Percentiles rank a stretch among this genome's conserved stretches.
Conservation (phyloP, 75 land plant species). For the Cupressus sempervirens region DNA sequence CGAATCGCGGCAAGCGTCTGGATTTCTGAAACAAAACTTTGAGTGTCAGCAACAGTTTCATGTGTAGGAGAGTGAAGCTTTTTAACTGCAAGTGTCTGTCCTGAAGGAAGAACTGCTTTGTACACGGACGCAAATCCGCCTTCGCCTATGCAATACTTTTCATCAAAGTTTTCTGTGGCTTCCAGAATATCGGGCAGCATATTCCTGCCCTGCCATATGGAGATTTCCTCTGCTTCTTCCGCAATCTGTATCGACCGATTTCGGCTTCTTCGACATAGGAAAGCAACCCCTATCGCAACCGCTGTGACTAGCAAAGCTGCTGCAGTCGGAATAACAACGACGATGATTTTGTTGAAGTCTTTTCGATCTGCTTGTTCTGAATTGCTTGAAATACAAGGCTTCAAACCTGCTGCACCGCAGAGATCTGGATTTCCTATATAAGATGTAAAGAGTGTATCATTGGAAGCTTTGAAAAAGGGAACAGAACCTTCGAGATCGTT, state of each 20-base stretch:
- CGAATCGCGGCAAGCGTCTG: conserved; percentile 16
- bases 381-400: conserved; percentile 10
- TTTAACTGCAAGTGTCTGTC: conserved; percentile 75
- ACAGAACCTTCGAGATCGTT: conserved; percentile 52
- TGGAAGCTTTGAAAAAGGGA: conserved; percentile 22
- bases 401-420: conserved; percentile 30
- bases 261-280: conserved; percentile 4
- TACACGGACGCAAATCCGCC: conserved; percentile 82
- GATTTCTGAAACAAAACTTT: conserved; percentile 22
- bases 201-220: not conserved
- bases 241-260: not conserved
- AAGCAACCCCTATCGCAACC: not conserved
- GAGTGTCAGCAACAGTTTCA: not conserved
- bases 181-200: conserved; percentile 36
- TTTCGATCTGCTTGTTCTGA: conserved; percentile 1
- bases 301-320: conserved; percentile 3
- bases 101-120: conserved; percentile 51
- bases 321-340: conserved; percentile 19
- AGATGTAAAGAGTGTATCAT: conserved; percentile 17
- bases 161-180: conserved; percentile 70
- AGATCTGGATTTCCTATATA: conserved; percentile 51
- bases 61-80: conserved; percentile 30
- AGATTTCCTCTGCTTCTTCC: not conserved
- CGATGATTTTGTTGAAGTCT: conserved; percentile 12
- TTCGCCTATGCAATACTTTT: conserved; percentile 60